Evolutionary conservation across 2,329 filamentous ascomycete species (phyloP), one percentile per base, ranked within the genome.

Genomic region (Pestalotiopsis sp.): DNA sequence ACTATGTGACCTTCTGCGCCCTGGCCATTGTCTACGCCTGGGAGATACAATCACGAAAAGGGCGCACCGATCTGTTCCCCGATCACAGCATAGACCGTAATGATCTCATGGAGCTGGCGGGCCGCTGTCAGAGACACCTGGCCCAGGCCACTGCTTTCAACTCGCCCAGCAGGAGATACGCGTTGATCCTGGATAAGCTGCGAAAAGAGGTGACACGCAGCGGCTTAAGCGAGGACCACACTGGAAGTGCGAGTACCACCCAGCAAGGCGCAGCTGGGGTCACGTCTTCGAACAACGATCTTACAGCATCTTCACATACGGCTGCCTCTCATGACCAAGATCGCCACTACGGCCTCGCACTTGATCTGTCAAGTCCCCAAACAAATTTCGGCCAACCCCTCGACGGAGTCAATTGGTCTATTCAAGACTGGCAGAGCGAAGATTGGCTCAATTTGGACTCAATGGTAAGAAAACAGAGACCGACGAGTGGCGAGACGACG

Each of bases 151-250:
- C 75, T 52, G 79, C 72, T 52, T 77, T 71, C 64, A 82, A 81
- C 71, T 84, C 78, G 52, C 85, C 79, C 31, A 86, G 79, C 39
- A 79, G 83, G 31, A 76, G 85, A 4, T 88, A 88, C 70, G 82
- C 81, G 59, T 78, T 87, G 7, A 85, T 88, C 1, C 79, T 89
- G 0, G 84, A 87, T 63, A 85, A 87, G 70, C 74, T 88, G 11
- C 77, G 82, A 14, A 76, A 82, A 2, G 64, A 66, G 49, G 64
- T 57, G 23, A 38, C 52, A 36, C 41, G 49, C 36, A 56, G 31
- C 17, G 60, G 27, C 31, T 36, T 27, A 3, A 56, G 12, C 7
- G 45, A 66, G 9, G n/a, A 23, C 17, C 41, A 14, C 20, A 3
- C 27, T 7, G 25, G 39, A 38, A 31, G 12, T 4, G 36, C 45